These are phyloP conservation scores for Colletotrichum coccodes DNA, from an alignment of 2,329 filamentous ascomycete species.

Conservation along the genomic window DNA sequence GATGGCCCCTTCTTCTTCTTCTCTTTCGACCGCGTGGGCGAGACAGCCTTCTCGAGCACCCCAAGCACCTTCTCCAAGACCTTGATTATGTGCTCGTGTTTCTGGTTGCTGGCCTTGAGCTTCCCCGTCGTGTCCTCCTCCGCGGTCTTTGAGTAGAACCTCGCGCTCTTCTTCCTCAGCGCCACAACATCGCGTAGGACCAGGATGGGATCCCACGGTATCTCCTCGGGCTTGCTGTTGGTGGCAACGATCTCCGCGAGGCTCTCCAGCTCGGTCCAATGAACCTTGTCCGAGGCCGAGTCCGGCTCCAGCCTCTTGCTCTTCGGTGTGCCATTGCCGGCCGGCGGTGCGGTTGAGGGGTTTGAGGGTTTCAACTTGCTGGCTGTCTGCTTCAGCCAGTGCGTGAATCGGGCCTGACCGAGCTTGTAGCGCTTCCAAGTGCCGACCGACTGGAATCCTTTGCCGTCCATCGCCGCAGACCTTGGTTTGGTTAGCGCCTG, in stretches of 20 bases:
- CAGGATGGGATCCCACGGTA: not conserved
- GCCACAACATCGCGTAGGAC: not conserved
- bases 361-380: not conserved
- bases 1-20: not conserved
- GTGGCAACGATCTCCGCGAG: not conserved
- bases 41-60: not conserved
- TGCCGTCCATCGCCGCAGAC: not conserved
- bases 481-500: not conserved
- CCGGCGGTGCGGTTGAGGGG: not conserved
- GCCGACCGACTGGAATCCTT: not conserved
- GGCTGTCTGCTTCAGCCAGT: slow-evolving; percentile 9
- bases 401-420: slow-evolving; percentile 4
- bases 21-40: not conserved
- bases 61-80: slow-evolving; percentile 3
- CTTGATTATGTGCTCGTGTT: slow-evolving; percentile 10
- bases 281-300: not conserved
- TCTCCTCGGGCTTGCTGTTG: slow-evolving; percentile 7
- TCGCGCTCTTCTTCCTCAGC: not conserved
- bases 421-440: slow-evolving; percentile 15
- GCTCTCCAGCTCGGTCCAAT: not conserved
- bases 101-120: not conserved
- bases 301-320: not conserved
- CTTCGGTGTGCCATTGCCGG: not conserved
- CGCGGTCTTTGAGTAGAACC: not conserved
- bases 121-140: not conserved